Base-by-base conservation (phyloP, 441 rosid species). In the Mallotus japonicus region DNA sequence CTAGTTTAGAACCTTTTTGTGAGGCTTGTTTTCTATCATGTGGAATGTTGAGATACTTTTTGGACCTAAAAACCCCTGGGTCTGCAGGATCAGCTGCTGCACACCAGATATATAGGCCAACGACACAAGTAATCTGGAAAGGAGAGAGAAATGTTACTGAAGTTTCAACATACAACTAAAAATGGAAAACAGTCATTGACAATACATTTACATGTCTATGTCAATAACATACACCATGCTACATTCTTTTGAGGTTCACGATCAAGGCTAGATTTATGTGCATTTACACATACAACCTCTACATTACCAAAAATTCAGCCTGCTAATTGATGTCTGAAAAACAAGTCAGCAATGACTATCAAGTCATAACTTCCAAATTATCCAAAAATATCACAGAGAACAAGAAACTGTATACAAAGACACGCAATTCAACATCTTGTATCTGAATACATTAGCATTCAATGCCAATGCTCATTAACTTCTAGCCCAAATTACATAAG, bases 1-100 rank as follows among this genome's bases (percentile, higher is more conserved):
- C 89, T 69, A 78, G 81, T 81, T 95, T 91, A 58, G 84, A 62
- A 71, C 75, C 87, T 72, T 87, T 87, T 71, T 74, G 76, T 15
- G 63, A 85, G 76, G 80, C 65, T 67, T 70, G 76, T 69, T 95
- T 91, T 54, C 74, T 84, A 61, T 78, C 80, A 62, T 82, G 88
- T 50, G 87, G 88, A 79, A 88, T 72, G 46, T 86, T 84, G 56
- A 92, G 86, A 81, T 92, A 91, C 82, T 91, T 95, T 75, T 91
- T 92, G 17, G 99, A 95, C 78, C 84, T 87, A 67, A 91, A 92
- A 75, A 95, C 98, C 81, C 97, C 98, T 9, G 85, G 78, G 69
- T 92, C 99, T 20, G 97, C 96, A 71, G 99, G 98, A 83, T 95
- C 95, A 20, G 98, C 88, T 20, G 97, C 96, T 10, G 97, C 97